Percentiles rank a stretch among this genome's conserved stretches.
phyloP scores from a whole-genome alignment of 1,284 basidiomycete species.

The Paramarasmius palmivorus region DNA sequence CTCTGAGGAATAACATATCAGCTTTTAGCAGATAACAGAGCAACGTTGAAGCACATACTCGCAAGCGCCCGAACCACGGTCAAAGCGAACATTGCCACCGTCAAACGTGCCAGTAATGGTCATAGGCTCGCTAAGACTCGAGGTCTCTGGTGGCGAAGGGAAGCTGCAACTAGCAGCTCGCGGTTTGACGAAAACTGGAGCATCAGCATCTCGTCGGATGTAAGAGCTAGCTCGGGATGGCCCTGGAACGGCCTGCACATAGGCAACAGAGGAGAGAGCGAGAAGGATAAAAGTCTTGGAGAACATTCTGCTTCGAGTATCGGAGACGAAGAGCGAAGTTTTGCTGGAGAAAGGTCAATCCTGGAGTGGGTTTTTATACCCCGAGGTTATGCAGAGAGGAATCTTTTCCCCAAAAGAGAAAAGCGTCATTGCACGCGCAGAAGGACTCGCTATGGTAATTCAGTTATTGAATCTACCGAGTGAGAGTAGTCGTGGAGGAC shows the following conservation, averaged over 20 bases:
- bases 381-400: no score
- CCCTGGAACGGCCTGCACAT: neutral
- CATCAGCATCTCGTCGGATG: neutral
- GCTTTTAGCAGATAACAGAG: neutral
- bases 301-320: neutral
- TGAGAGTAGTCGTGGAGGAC: no score
- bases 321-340: neutral
- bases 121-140: constrained; percentile 13
- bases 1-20: neutral
- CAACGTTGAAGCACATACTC: neutral
- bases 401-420: no score
- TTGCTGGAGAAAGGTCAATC: neutral
- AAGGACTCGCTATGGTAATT: no score
- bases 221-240: neutral
- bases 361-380: neutral
- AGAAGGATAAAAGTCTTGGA: neutral
- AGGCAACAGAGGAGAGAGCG: neutral
- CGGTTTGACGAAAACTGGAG: neutral
- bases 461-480: no score
- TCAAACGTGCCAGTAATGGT: constrained; percentile 17
- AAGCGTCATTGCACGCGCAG: no score
- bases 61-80: constrained; percentile 16
- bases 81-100: constrained; percentile 19
- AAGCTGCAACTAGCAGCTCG: constrained; percentile 18
- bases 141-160: constrained; percentile 17